These are phyloP conservation scores for Whalleya microplaca DNA, from an alignment of 2,329 filamentous ascomycete species.

Conservation along the genomic window DNA sequence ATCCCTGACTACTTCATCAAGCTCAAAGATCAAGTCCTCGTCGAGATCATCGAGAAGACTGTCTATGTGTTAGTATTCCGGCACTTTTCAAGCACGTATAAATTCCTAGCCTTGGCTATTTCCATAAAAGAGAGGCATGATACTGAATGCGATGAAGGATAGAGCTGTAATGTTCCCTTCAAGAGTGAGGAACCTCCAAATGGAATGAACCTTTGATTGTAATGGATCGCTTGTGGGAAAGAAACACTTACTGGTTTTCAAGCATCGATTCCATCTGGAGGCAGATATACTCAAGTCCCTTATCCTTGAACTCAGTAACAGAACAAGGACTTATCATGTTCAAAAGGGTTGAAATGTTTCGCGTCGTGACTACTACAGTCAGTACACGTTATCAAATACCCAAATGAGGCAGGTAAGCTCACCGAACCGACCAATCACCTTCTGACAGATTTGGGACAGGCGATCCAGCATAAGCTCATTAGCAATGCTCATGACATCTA, in stretches of 20 bases:
- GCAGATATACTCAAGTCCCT: constrained; percentile 87
- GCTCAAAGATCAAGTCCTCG: constrained; percentile 76
- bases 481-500: constrained; percentile 87
- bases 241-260: constrained; percentile 67
- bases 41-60: constrained; percentile 81
- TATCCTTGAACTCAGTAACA: constrained; percentile 83
- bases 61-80: constrained; percentile 38
- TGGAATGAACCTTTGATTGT: not conserved
- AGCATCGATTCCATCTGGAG: constrained; percentile 90
- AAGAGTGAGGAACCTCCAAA: not conserved
- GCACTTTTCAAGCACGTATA: not conserved
- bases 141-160: not conserved
- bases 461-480: constrained; percentile 96
- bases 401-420: constrained; percentile 10
- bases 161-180: not conserved
- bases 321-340: constrained; percentile 86
- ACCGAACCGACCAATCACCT: constrained; percentile 74
- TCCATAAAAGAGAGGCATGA: not conserved
- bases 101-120: not conserved
- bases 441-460: constrained; percentile 87
- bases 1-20: constrained; percentile 78
- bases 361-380: constrained; percentile 64
- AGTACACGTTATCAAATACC: constrained; percentile 5
- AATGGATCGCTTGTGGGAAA: not conserved
- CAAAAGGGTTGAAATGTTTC: constrained; percentile 83